Conservation (phyloP, 1,139 yeast genomes). For the Zygosaccharomyces sapae region DNA sequence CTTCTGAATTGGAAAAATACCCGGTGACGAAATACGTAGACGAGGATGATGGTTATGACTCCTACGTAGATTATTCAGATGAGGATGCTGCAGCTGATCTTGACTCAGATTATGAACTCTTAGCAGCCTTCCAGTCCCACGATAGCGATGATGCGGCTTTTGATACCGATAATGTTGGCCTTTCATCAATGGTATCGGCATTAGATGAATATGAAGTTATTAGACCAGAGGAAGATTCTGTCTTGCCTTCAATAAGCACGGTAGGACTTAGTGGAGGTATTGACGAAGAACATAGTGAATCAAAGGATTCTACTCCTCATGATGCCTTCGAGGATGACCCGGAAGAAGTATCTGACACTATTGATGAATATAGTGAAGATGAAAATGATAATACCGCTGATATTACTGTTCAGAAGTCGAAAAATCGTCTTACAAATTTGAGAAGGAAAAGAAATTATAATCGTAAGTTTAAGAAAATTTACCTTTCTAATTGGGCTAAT, state of each 20-base stretch:
- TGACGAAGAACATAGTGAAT: conserved; percentile 6
- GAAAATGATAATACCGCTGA: conserved; percentile 13
- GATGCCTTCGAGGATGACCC: conserved; percentile 9
- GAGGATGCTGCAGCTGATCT: conserved; percentile 11
- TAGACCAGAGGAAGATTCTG: conserved; percentile 9
- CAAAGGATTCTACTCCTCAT: conserved; percentile 3
- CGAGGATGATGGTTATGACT: conserved; percentile 15
- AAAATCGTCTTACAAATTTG: conserved; percentile 17
- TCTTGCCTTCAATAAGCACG: background rate
- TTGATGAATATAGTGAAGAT: conserved; percentile 11
- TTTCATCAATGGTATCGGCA: conserved; percentile 14
- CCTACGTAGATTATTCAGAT: conserved; percentile 12
- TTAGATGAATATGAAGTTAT: conserved; percentile 19
- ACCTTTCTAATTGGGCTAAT: conserved; percentile 13
- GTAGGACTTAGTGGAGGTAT: background rate
- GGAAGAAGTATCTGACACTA: conserved; percentile 10
- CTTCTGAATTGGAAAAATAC: conserved; percentile 3
- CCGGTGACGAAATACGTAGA: conserved; percentile 5
- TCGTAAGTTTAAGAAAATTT: conserved; percentile 4
- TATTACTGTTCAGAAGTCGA: conserved; percentile 12
- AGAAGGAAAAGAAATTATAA: conserved; percentile 10
- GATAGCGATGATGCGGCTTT: conserved; percentile 10
- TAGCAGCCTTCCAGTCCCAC: conserved; percentile 8
- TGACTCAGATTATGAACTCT: conserved; percentile 10
- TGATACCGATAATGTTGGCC: conserved; percentile 4